A percentile compares a stretch with the other conserved stretches of the same genome.
These are phyloP conservation scores for Chaetomiaceae sp. DNA, from an alignment of 2,329 filamentous ascomycete species.

Conservation along the genomic window DNA sequence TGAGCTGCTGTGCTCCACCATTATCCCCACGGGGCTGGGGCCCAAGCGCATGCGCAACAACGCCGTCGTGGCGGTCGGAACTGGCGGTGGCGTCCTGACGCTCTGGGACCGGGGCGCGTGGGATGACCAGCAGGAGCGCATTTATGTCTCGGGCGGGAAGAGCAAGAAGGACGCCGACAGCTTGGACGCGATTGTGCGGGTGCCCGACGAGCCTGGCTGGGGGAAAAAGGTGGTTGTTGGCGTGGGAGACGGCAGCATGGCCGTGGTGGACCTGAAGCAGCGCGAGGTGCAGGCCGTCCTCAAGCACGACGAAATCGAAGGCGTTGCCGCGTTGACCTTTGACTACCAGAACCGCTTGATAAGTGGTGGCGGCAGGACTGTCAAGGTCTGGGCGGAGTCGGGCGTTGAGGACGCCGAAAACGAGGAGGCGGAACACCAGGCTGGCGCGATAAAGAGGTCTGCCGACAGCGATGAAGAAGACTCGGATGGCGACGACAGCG, in stretches of 20 bases:
- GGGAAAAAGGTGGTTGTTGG: slow-evolving; percentile 74
- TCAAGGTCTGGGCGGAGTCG: slow-evolving; percentile 88
- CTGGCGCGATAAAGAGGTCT: slow-evolving; percentile 44
- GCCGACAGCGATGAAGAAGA: slow-evolving; percentile 44
- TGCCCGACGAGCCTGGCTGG: slow-evolving; percentile 66
- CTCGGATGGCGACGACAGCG: slow-evolving; percentile 43
- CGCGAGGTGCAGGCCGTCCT: slow-evolving; percentile 66
- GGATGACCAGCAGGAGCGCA: slow-evolving; percentile 91
- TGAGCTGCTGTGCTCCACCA: slow-evolving; percentile 76
- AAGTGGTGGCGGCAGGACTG: slow-evolving; percentile 75
- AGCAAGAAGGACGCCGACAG: slow-evolving; percentile 61
- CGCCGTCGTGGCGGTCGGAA: slow-evolving; percentile 72
- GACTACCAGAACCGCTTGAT: slow-evolving; percentile 84
- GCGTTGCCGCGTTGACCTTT: slow-evolving; percentile 75
- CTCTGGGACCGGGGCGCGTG: slow-evolving; percentile 92
- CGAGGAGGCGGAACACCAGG: slow-evolving; percentile 45
- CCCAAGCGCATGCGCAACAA: slow-evolving; percentile 62
- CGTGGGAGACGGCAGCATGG: slow-evolving; percentile 72
- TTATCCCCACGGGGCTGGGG: slow-evolving; percentile 67
- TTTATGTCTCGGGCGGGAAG: slow-evolving; percentile 64
- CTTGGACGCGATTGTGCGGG: slow-evolving; percentile 68
- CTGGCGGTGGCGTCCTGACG: slow-evolving; percentile 74
- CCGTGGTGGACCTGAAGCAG: slow-evolving; percentile 68
- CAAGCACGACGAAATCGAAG: slow-evolving; percentile 83
- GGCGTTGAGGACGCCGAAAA: slow-evolving; percentile 42